Conservation (phyloP, 2,329 filamentous ascomycete genomes). For the Aspergillaceae sp. region DNA sequence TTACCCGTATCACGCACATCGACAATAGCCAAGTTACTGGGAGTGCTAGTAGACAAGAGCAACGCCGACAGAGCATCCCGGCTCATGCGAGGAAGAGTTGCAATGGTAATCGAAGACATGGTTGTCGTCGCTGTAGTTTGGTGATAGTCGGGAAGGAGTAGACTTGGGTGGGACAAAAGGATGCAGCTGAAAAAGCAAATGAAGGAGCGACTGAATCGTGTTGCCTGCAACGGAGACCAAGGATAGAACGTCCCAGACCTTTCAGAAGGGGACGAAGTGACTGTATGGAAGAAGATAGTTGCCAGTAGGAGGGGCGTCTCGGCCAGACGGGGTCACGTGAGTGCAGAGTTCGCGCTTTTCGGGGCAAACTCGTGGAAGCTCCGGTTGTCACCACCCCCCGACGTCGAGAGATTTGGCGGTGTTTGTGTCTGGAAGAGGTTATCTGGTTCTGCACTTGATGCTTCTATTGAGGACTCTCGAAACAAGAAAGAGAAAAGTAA, state of each 20-base stretch:
- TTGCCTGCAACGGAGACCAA: background rate
- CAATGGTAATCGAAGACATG: conserved; percentile 52
- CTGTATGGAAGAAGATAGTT: background rate
- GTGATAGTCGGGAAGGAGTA: background rate
- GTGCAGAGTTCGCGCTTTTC: background rate
- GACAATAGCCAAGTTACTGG: conserved; percentile 58
- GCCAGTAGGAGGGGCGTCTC: background rate
- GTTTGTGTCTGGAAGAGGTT: no score
- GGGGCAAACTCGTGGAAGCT: background rate
- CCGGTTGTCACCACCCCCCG: background rate
- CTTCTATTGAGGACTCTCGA: no score
- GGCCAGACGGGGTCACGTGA: background rate
- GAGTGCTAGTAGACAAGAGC: conserved; percentile 45
- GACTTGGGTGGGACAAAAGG: background rate
- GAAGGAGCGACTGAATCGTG: background rate
- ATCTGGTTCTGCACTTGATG: no score
- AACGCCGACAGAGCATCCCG: conserved; percentile 59
- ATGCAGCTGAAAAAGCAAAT: background rate
- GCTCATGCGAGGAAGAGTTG: conserved; percentile 57
- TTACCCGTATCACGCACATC: conserved; percentile 80
- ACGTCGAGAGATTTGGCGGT: background rate
- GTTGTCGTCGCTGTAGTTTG: background rate
- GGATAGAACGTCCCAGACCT: background rate
- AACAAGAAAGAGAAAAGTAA: no score
- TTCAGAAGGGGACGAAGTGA: background rate